These are phyloP conservation scores for Cladosporium sp. DNA, from an alignment of 2,329 filamentous ascomycete species.

Conservation along the genomic window DNA sequence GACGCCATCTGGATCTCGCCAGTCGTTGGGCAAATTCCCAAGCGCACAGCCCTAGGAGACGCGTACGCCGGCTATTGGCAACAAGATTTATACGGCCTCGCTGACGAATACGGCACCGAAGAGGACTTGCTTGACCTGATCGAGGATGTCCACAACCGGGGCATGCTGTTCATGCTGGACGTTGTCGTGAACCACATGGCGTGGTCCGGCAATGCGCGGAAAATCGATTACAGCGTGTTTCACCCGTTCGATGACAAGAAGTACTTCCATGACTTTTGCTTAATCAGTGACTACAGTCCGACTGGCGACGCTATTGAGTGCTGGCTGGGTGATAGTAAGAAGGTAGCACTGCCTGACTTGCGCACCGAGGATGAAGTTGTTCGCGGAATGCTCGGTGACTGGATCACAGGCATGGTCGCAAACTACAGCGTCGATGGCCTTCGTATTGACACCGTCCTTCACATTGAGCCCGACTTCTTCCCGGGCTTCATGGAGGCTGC, in stretches of 20 bases:
- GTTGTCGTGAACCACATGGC: conserved; percentile 54
- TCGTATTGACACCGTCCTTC: conserved; percentile 36
- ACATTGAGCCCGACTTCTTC: conserved; percentile 36
- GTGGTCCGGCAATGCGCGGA: conserved; percentile 44
- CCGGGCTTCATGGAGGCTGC: conserved; percentile 31
- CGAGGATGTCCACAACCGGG: conserved; percentile 50
- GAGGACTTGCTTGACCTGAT: conserved; percentile 57
- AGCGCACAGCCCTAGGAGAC: conserved; percentile 39
- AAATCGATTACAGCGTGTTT: conserved; percentile 52
- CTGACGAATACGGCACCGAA: conserved; percentile 55
- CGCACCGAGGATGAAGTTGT: conserved; percentile 42
- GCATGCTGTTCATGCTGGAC: conserved; percentile 60
- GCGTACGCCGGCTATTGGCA: conserved; percentile 52
- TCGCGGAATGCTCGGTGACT: conserved; percentile 37
- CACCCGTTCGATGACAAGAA: conserved; percentile 52
- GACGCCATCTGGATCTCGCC: conserved; percentile 49
- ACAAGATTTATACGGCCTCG: conserved; percentile 51
- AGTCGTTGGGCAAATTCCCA: conserved; percentile 39
- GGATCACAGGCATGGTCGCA: conserved; percentile 38
- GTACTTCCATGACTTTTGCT: conserved; percentile 60
- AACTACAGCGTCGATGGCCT: conserved; percentile 42
- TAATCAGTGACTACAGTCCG: conserved; percentile 49
- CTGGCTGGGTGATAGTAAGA: conserved; percentile 49
- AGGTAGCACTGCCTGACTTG: conserved; percentile 45
- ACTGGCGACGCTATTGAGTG: conserved; percentile 39